A percentile compares a stretch with the other conserved stretches of the same genome.
Conservation (phyloP, 2,329 filamentous ascomycete species). For the Polytolypa hystricis region DNA sequence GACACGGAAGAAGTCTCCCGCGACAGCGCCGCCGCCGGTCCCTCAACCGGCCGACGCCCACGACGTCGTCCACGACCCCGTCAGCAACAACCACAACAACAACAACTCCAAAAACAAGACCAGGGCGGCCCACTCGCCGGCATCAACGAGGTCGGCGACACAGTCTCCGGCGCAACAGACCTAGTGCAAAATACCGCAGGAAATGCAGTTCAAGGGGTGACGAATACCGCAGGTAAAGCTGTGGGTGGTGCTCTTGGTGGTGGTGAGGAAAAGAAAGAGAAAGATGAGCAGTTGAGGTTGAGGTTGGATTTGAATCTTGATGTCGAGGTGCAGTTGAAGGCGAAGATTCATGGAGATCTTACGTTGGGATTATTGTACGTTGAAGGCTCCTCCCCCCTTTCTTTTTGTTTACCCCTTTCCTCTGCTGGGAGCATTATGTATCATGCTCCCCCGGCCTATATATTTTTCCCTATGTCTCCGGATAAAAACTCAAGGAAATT, state of each 20-base stretch:
- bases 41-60: slow-evolving; percentile 41
- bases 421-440: no score
- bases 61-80: slow-evolving; percentile 44
- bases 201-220: slow-evolving; percentile 35
- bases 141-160: slow-evolving; percentile 47
- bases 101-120: slow-evolving; percentile 28
- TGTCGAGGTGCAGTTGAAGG: slow-evolving; percentile 75
- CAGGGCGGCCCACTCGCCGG: slow-evolving; percentile 41
- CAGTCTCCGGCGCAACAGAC: slow-evolving; percentile 42
- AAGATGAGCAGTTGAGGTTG: slow-evolving; percentile 57
- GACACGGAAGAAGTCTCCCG: slow-evolving; percentile 46
- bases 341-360: slow-evolving; percentile 73
- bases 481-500: background rate
- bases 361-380: slow-evolving; percentile 67
- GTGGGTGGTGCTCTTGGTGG: slow-evolving; percentile 27
- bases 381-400: background rate
- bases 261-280: slow-evolving; percentile 35
- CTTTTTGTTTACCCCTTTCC: background rate
- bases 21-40: slow-evolving; percentile 40
- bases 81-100: slow-evolving; percentile 28
- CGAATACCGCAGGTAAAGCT: slow-evolving; percentile 31
- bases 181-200: slow-evolving; percentile 40
- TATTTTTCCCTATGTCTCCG: background rate
- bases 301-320: slow-evolving; percentile 69
- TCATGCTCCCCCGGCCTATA: no score